These are phyloP conservation scores for Mrakia frigida DNA, from an alignment of 768 basidiomycete genomes.

Conservation along the genomic window DNA sequence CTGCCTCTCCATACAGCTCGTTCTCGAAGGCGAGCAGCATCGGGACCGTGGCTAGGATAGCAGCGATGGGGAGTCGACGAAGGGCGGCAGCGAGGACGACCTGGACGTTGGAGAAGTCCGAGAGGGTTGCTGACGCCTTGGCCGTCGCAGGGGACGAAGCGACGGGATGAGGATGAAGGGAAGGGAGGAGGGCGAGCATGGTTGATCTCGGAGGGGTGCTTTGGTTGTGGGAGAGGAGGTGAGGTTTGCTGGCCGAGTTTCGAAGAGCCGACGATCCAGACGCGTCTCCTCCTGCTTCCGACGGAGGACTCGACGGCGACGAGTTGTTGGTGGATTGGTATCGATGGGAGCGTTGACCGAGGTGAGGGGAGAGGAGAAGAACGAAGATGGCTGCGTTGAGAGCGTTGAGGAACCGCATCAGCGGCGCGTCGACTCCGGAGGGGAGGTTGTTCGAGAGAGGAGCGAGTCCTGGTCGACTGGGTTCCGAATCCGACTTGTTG, in stretches of 20 bases:
- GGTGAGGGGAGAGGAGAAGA: constrained; percentile 11
- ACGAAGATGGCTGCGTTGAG: constrained; percentile 16
- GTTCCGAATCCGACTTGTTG: neutral
- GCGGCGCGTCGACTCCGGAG: constrained; percentile 3
- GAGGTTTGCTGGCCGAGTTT: neutral
- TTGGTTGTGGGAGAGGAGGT: neutral
- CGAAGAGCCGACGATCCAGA: neutral
- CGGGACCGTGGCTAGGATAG: neutral
- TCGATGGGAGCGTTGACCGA: neutral
- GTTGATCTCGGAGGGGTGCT: neutral
- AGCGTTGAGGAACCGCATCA: constrained; percentile 13
- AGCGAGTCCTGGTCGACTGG: neutral
- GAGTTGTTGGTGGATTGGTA: neutral
- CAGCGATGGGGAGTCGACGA: neutral
- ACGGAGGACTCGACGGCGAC: constrained; percentile 10
- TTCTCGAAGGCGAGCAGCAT: constrained; percentile 12
- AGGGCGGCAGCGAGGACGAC: neutral
- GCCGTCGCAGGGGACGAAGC: neutral
- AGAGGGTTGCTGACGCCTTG: neutral
- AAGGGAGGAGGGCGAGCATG: constrained; percentile 11
- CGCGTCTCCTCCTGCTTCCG: neutral
- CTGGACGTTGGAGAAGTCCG: constrained; percentile 5
- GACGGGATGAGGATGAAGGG: neutral
- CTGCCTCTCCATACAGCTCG: neutral
- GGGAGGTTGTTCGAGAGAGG: neutral